Evolutionary conservation across 2,329 filamentous ascomycete species (phyloP), one percentile per base, ranked within the genome.

Genomic region (Aspergillus pseudotamarii): DNA sequence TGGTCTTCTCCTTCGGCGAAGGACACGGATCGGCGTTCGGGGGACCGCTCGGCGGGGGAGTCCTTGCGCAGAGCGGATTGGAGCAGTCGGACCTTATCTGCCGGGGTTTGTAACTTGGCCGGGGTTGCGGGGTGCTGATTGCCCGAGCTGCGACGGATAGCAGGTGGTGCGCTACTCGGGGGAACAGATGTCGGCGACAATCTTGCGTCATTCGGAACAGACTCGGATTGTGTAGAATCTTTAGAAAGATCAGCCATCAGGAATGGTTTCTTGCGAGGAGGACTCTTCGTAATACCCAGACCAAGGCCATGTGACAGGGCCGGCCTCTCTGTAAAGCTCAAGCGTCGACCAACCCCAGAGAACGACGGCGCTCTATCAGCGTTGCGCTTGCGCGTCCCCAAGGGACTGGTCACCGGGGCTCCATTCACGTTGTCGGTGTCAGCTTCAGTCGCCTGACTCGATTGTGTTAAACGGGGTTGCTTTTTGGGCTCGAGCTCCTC

Each of bases 221-320:
- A 41, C 12, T 63, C 50, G 12, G 53, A 38, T 36, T 36, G 36
- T 19, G 51, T 50, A 5, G 66, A 64, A 32, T 64, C 63, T 50
- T 67, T 60, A 10, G 61, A 63, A 10, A 62, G 26, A 58, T 63
- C 51, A 21, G 59, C 11, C 23, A 59, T 34, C 5, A 55, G 16
- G 34, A 23, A 36, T 4, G 56, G 53, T 26, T 64, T 57, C 28
- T 69, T 72, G 51, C 64, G 65, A n/a, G 68, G 62, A 28, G 72
- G 71, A 46, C 70, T 75, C 54, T 54, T 65, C 12, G 73, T 74
- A 19, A 76, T 74, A 5, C 72, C 74, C 28, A 75, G 58, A 3
- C 71, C 73, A 21, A 74, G 60, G 28, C 70, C 71, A 23, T 56
- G 56, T 19, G 60, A 68, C 5, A 59, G 45, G 45, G 66, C 65